Evolutionary conservation across 1,139 yeast genomes (phyloP), one percentile per base, ranked within the genome.

Genomic region (Pneumocystis sp.): DNA sequence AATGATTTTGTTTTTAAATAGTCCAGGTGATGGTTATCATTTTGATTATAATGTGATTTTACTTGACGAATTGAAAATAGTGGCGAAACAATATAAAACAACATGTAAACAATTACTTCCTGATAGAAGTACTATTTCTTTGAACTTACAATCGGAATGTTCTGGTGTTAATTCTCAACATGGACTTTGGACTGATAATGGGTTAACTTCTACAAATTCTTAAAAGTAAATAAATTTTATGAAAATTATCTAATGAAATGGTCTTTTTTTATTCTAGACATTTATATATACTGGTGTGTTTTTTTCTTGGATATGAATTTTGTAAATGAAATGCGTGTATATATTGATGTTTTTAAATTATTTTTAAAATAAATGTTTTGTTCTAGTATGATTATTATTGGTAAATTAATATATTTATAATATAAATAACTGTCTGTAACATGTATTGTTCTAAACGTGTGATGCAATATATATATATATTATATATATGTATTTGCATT

Each of bases 1-100:
- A 15, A 7, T 40, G 7, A 31, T 37, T 62, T 62, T 59, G 25
- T 39, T 15, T 59, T 63, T 15, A 12, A 34, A 42, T 29, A 65
- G 67, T 61, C 67, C 67, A 19, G 67, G 67, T 17, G 59, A 64
- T 45, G 67, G 67, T 25, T 65, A 62, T 21, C 39, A 21, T 15
- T 65, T 44, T 42, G 61, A 63, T 17, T 65, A 61, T 63, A 61
- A 65, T 42, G 12, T 34, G 21, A 3, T 12, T 25, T 21, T 12
- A 25, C 57, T 50, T 12, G 17, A 21, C 25, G 57, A 50, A 50
- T 50, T 29, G 34, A 50, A 50, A 25, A 50, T 25, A 50, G 12
- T 25, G 7, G 57, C 57, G 25, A 50, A 21, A 3, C 56, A 44
- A 44, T 19, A 4, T 44, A 25, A 15, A 50, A 8, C 3, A 10